Base-by-base conservation (phyloP, 2,329 filamentous ascomycete species). In the Podosphaera xanthii region DNA sequence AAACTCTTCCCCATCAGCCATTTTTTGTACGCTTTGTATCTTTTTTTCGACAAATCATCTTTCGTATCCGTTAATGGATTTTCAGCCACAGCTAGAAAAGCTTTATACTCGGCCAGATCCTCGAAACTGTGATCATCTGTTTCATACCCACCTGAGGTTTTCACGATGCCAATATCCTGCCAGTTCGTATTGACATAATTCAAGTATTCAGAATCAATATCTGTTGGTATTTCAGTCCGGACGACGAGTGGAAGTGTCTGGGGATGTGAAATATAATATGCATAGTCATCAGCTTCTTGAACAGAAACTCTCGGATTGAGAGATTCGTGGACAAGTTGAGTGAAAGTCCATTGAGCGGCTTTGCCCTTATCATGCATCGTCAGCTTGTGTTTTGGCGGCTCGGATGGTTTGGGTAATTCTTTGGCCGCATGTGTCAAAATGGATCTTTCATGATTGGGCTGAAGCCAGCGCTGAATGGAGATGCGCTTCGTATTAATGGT, bases 21-120 rank as follows among this genome's bases (percentile, higher is more conserved):
- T 72, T 96, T 94, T 67, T 84, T 76, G 72, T 98, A 98, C 8
- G 90, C 87, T 72, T 95, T 97, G 71, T 98, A 98, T 65, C 92
- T 77, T 77, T 97, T 96, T 78, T 94, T 97, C 48, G 79, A 77
- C 53, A 82, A 77, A 70, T 97, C 92, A 67, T 94, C 90, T 52
- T 90, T 84, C 0, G 82, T 83, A 12, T 97, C 91, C 2, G 87
- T 94, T 58, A 98, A 73, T 22, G 88, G 87, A 66, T 95, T 87
- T 61, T 92, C 86, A 3, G 79, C 81, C 10, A 92, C 80, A 50
- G 77, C 79, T 59, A 96, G 70, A 67, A 92, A 84, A 62, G 92
- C 86, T 36, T 75, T 75, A 70, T 94, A 96, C 60, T 87, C 80
- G 30, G 78, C 78, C 53, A 84, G 67, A 63, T 89, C 86, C 67